Evolutionary conservation across 257 asterid genomes (phyloP).

Genomic region (Linderniella brevidens): DNA sequence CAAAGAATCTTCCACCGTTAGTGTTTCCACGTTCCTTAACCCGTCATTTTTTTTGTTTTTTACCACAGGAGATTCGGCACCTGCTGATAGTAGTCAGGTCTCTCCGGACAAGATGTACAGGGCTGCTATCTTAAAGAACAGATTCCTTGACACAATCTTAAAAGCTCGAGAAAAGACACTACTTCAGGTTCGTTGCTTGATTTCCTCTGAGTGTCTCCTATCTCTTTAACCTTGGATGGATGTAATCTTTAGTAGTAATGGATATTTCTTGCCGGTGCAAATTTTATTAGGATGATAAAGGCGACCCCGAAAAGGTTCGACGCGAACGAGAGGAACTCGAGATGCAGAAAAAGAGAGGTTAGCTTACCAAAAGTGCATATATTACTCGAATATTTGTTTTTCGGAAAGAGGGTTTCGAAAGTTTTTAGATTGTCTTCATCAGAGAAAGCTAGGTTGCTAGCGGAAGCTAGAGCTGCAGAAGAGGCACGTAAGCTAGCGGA

Average conservation of each 20-base stretch:
- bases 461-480: constrained; percentile 74
- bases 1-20: constrained; percentile 7
- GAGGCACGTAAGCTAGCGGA: constrained; percentile 54
- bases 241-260: background rate
- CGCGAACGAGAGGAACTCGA: constrained; percentile 62
- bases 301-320: constrained; percentile 46
- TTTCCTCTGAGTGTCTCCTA: background rate
- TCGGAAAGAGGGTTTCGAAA: background rate
- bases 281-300: constrained; percentile 32
- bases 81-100: constrained; percentile 57
- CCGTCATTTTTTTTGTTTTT: constrained; percentile 24
- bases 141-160: constrained; percentile 59
- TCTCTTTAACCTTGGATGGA: background rate
- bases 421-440: constrained; percentile 1
- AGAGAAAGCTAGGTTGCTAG: constrained; percentile 76
- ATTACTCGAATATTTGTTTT: background rate
- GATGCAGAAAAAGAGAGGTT: constrained; percentile 59
- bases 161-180: constrained; percentile 52
- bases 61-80: constrained; percentile 44
- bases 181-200: background rate
- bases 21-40: constrained; percentile 43
- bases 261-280: background rate
- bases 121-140: constrained; percentile 60
- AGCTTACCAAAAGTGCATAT: background rate
- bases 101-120: constrained; percentile 80